These are phyloP conservation scores for Trichoderma semiorbis DNA, from an alignment of 2,329 filamentous ascomycete species.

Conservation along the genomic window DNA sequence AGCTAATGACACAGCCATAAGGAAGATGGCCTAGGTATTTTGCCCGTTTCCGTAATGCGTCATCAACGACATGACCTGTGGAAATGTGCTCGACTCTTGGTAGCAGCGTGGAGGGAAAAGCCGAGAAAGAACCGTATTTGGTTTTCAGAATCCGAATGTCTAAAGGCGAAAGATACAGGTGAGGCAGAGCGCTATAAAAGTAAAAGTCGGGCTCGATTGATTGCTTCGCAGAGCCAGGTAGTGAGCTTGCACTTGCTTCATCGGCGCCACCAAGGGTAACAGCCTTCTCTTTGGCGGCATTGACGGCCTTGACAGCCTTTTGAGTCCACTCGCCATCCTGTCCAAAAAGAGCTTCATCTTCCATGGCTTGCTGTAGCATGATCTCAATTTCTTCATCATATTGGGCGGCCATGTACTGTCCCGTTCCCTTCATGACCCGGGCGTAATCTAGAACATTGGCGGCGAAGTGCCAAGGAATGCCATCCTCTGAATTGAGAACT, in stretches of 20 bases:
- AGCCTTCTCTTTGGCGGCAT: constrained; percentile 71
- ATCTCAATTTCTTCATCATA: constrained; percentile 75
- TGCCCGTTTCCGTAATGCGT: constrained; percentile 74
- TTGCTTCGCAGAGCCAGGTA: constrained; percentile 24
- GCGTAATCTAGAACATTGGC: constrained; percentile 94
- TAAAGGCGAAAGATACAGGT: constrained; percentile 84
- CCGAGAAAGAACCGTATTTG: constrained; percentile 77
- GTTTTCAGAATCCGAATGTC: constrained; percentile 91
- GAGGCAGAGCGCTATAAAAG: constrained; percentile 83
- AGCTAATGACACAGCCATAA: constrained; percentile 84
- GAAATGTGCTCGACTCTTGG: constrained; percentile 87
- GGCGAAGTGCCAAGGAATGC: constrained; percentile 92
- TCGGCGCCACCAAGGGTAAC: constrained; percentile 39
- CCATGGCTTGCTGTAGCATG: constrained; percentile 71
- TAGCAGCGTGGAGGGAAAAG: constrained; percentile 80
- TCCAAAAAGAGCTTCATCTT: constrained; percentile 87
- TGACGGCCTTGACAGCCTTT: constrained; percentile 73
- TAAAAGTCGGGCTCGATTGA: constrained; percentile 59
- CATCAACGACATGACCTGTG: constrained; percentile 82
- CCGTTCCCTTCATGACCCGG: constrained; percentile 89
- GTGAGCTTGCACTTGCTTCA: constrained; percentile 22
- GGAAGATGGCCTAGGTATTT: constrained; percentile 88
- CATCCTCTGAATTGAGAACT: constrained; percentile 63
- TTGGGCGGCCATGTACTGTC: constrained; percentile 80
- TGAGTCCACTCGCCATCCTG: constrained; percentile 92